A percentile compares a stretch with the other conserved stretches of the same genome.
These are phyloP conservation scores for Komagataella mondaviorum DNA, from an alignment of 805 yeast genomes.

Conservation along the genomic window DNA sequence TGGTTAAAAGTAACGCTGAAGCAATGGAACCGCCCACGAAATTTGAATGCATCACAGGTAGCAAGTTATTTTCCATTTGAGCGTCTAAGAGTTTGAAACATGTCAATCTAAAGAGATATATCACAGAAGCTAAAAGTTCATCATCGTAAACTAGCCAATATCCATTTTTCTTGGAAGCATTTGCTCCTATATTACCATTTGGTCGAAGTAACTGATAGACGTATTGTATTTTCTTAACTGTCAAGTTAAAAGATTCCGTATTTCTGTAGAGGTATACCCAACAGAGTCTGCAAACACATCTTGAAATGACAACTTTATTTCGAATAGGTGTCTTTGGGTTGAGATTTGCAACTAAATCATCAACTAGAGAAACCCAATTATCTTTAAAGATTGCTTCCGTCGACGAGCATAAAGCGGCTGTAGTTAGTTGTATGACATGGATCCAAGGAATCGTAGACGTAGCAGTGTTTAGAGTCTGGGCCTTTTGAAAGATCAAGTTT, in stretches of 20 bases:
- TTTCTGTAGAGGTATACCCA: slow-evolving; percentile 88
- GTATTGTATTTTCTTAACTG: not conserved
- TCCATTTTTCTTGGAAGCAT: not conserved
- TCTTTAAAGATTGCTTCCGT: slow-evolving; percentile 61
- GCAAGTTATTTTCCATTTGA: not conserved
- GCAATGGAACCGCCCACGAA: not conserved
- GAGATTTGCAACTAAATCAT: slow-evolving; percentile 28
- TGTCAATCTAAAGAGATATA: not conserved
- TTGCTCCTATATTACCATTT: not conserved
- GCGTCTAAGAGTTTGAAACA: not conserved
- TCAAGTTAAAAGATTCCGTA: slow-evolving; percentile 79
- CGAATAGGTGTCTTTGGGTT: slow-evolving; percentile 37
- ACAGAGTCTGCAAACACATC: slow-evolving; percentile 56
- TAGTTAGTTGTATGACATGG: slow-evolving; percentile 48
- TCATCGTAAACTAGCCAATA: not conserved
- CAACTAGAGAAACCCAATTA: slow-evolving; percentile 62
- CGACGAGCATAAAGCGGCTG: slow-evolving; percentile 68
- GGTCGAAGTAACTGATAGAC: not conserved
- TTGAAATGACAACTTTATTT: slow-evolving; percentile 42
- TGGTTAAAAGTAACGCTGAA: not conserved
- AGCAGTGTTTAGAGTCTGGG: slow-evolving; percentile 26
- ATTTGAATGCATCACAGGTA: not conserved
- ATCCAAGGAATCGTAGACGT: slow-evolving; percentile 45
- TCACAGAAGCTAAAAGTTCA: not conserved
- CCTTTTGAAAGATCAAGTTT: slow-evolving; percentile 38